These are phyloP conservation scores for Monosporascus sp. DNA, from an alignment of 2,329 filamentous ascomycete species.

Conservation along the genomic window DNA sequence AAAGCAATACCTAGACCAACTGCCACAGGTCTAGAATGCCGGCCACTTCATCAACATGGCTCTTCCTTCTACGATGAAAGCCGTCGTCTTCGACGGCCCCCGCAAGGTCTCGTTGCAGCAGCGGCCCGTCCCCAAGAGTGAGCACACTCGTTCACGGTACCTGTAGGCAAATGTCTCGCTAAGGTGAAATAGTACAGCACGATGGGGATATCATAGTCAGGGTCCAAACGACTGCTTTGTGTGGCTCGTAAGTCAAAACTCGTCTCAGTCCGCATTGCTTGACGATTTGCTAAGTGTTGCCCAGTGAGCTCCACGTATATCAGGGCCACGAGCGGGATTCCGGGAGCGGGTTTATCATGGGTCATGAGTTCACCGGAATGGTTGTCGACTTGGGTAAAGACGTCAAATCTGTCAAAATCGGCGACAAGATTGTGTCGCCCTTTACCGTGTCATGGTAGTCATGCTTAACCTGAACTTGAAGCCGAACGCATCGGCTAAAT, in stretches of 20 bases:
- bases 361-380: conserved; percentile 81
- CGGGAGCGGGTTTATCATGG: conserved; percentile 60
- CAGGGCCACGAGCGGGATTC: conserved; percentile 69
- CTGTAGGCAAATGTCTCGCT: conserved; percentile 4
- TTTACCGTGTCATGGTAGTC: conserved; percentile 76
- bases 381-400: conserved; percentile 62
- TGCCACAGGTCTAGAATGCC: not conserved
- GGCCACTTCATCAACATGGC: conserved; percentile 21
- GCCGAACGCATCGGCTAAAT: conserved; percentile 1
- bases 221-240: conserved; percentile 77
- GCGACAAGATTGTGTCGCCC: conserved; percentile 75
- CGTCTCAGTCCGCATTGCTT: conserved; percentile 1
- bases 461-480: not conserved
- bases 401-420: conserved; percentile 64
- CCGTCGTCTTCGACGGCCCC: conserved; percentile 80
- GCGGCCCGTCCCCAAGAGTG: conserved; percentile 66
- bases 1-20: no score
- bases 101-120: conserved; percentile 72
- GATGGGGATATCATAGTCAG: conserved; percentile 76
- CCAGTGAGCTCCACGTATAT: conserved; percentile 78
- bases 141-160: conserved; percentile 13
- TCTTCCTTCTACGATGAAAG: conserved; percentile 64
- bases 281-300: conserved; percentile 1
- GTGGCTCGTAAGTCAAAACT: conserved; percentile 64
- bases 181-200: conserved; percentile 50